Conservation (phyloP, 768 basidiomycete genomes). For the Russula dissimulans region DNA sequence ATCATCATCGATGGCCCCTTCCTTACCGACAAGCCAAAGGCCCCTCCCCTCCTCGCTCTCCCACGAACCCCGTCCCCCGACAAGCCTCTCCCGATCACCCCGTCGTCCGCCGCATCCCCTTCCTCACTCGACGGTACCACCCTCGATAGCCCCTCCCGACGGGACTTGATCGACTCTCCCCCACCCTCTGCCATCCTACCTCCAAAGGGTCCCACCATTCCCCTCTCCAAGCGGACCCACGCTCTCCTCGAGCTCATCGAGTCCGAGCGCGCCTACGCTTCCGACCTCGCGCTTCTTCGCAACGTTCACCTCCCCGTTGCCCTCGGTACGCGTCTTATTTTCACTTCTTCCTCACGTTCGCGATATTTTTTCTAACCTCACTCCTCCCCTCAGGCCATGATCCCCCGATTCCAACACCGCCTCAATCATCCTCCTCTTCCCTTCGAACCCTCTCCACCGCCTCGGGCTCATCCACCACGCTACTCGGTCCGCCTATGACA, state of each 20-base stretch:
- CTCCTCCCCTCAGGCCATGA: slow-evolving; percentile 30
- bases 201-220: slow-evolving; percentile 22
- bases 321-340: slow-evolving; percentile 41
- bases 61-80: slow-evolving; percentile 24
- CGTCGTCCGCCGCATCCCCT: slow-evolving; percentile 19
- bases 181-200: slow-evolving; percentile 15
- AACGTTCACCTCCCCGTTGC: slow-evolving; percentile 75
- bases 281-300: slow-evolving; percentile 70
- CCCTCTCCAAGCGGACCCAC: slow-evolving; percentile 57
- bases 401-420: slow-evolving; percentile 29
- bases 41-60: not conserved
- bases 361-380: not conserved
- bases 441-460: slow-evolving; percentile 41
- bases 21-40: slow-evolving; percentile 13
- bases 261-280: slow-evolving; percentile 74
- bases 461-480: slow-evolving; percentile 35
- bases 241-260: slow-evolving; percentile 70
- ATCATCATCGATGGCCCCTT: slow-evolving; percentile 18
- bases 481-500: slow-evolving; percentile 52
- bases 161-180: slow-evolving; percentile 11
- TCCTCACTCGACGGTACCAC: slow-evolving; percentile 13
- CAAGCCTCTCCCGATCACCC: slow-evolving; percentile 28
- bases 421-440: slow-evolving; percentile 39
- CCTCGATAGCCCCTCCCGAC: slow-evolving; percentile 8
- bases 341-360: not conserved